These are phyloP conservation scores for Trichoderma arundinaceum DNA, from an alignment of 2,329 filamentous ascomycete species.

Conservation along the genomic window DNA sequence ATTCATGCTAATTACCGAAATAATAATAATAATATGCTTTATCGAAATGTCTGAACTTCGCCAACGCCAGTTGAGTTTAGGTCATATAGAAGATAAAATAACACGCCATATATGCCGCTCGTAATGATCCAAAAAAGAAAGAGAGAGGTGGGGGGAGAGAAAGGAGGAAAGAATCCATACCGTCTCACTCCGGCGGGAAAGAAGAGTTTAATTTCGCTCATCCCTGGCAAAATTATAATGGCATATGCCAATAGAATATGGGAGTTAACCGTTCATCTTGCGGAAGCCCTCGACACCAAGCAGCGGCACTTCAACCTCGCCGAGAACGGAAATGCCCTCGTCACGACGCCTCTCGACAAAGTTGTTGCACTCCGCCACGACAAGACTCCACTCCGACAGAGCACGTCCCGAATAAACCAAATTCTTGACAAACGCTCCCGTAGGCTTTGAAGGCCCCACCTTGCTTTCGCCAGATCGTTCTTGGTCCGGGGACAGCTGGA, in stretches of 20 bases:
- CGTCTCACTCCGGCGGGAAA: neutral
- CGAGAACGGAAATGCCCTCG: conserved; percentile 71
- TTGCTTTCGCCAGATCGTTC: conserved; percentile 21
- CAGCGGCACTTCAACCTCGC: conserved; percentile 65
- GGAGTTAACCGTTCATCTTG: conserved; percentile 42
- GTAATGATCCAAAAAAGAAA: conserved; percentile 21
- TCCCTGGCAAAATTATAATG: no score
- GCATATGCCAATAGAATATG: conserved; percentile 1
- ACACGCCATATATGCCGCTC: conserved; percentile 27
- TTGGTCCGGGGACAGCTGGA: conserved; percentile 2
- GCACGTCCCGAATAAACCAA: conserved; percentile 72
- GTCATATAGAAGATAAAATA: conserved; percentile 17
- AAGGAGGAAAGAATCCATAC: neutral
- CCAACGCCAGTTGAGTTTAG: conserved; percentile 25
- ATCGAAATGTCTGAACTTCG: conserved; percentile 14
- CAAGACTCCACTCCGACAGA: conserved; percentile 77
- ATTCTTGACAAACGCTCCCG: conserved; percentile 52
- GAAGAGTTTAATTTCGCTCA: neutral
- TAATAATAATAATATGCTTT: conserved; percentile 13
- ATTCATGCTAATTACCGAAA: conserved; percentile 16
- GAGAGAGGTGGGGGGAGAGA: neutral
- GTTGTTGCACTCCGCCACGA: conserved; percentile 79
- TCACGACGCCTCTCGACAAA: conserved; percentile 78
- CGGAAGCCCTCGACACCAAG: conserved; percentile 52
- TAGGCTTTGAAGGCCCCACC: conserved; percentile 50